Percentiles rank a stretch among this genome's conserved stretches.
Evolutionary conservation across 768 basidiomycete genomes (phyloP).

Genomic region (Lactarius akahatsu): DNA sequence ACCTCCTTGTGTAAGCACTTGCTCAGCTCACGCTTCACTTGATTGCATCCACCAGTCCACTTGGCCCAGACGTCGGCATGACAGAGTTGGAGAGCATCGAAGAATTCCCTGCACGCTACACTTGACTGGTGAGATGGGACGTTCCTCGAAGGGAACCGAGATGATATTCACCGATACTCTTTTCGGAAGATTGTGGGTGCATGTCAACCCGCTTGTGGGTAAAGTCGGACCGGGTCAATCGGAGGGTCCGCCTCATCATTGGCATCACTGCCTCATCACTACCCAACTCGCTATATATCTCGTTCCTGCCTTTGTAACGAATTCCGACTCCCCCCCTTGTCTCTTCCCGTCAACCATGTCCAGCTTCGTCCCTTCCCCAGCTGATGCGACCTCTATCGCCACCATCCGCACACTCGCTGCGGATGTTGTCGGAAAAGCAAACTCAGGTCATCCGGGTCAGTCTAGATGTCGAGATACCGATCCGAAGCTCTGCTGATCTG

Average conservation of each 20-base stretch:
- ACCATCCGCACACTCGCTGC: conserved; percentile 77
- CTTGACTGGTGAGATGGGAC: neutral
- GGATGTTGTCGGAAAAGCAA: conserved; percentile 80
- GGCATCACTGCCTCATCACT: conserved; percentile 6
- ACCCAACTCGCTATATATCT: conserved; percentile 24
- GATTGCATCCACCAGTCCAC: conserved; percentile 69
- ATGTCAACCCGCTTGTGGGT: conserved; percentile 38
- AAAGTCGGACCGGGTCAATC: neutral
- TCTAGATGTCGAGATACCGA: neutral
- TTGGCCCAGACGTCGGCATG: conserved; percentile 63
- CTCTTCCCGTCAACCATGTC: conserved; percentile 38
- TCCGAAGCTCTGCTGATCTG: neutral
- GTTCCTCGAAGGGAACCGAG: conserved; percentile 11
- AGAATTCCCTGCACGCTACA: conserved; percentile 72
- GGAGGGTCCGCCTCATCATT: neutral
- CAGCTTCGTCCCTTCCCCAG: conserved; percentile 37
- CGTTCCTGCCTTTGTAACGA: neutral
- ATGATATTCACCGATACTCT: conserved; percentile 45
- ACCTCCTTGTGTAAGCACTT: conserved; percentile 73
- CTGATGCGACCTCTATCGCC: conserved; percentile 61
- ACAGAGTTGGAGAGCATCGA: conserved; percentile 71
- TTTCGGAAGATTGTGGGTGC: conserved; percentile 64
- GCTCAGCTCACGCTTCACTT: conserved; percentile 64
- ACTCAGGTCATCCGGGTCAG: conserved; percentile 90
- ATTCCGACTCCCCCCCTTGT: conserved; percentile 3